These are phyloP conservation scores for Poronia punctata DNA, from an alignment of 495 filamentous ascomycete genomes.

Conservation along the genomic window DNA sequence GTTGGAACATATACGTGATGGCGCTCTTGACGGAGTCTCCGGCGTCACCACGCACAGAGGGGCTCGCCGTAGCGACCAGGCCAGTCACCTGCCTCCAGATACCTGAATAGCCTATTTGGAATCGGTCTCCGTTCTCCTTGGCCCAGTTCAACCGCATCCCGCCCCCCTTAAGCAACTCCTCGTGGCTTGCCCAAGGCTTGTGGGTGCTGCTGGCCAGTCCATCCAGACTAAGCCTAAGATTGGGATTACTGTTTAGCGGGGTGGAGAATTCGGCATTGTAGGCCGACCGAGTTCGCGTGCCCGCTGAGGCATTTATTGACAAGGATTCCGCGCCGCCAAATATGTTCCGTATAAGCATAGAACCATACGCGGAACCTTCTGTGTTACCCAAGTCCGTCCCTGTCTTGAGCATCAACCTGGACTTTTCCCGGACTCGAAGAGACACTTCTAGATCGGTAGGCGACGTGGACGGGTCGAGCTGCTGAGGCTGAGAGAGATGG, in stretches of 20 bases:
- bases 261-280: conserved; percentile 79
- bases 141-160: conserved; percentile 69
- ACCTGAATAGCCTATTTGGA: conserved; percentile 72
- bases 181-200: conserved; percentile 87
- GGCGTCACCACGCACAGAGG: conserved; percentile 73
- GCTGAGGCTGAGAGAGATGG: conserved; percentile 64
- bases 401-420: conserved; percentile 73
- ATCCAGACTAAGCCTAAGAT: conserved; percentile 66
- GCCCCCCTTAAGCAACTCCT: conserved; percentile 79
- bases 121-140: conserved; percentile 51
- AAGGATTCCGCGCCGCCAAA: conserved; percentile 93
- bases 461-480: conserved; percentile 49
- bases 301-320: conserved; percentile 70
- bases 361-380: conserved; percentile 86
- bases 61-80: conserved; percentile 64
- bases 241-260: conserved; percentile 72
- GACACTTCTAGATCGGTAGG: conserved; percentile 73
- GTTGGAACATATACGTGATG: conserved; percentile 71
- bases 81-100: conserved; percentile 85
- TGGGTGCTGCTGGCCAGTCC: conserved; percentile 72
- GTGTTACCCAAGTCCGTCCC: conserved; percentile 88
- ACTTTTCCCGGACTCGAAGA: conserved; percentile 69
- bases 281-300: conserved; percentile 80
- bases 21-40: conserved; percentile 88
- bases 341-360: conserved; percentile 77